Base-by-base conservation (phyloP, 805 yeast genomes). In the Ogataea dorogensis region DNA sequence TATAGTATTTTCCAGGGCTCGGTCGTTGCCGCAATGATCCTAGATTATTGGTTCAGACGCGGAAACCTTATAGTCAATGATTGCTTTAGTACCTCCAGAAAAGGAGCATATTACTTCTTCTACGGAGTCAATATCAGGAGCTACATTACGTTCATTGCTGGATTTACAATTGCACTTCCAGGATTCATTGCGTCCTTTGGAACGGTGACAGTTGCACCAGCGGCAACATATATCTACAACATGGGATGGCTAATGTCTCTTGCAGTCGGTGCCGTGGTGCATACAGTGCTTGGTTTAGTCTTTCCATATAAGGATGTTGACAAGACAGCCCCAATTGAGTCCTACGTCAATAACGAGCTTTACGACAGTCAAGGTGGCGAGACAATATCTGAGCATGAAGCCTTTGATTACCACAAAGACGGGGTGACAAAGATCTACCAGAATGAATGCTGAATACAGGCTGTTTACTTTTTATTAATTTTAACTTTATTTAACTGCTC, bases 1-100 rank as follows among this genome's bases (percentile, higher is more conserved):
- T 48, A 46, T 28, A 40, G 50, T 5, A 47, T 48, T 12, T 48
- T 46, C 29, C 49, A 46, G 19, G 52, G 47, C 14, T 50, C 52
- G 14, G 32, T 48, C 10, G 24, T 46, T 2, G 50, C 49, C n/a
- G 33, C 37, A 22, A 11, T 48, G 25, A 25, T 48, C n/a, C 41
- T 48, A 8, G 50, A 48, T 19, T 48, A 43, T 20, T 48, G 36
- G 32, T 35, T 46, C 27, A 36, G 47, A 14, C 41, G 46, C 19
- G 52, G 49, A 17, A 46, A 46, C 23, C 13, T 43, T 16, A 47
- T 42, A 18, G 27, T 49, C 12, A 45, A 45, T 10, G 44, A 49
- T 4, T 25, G 47, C 10, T 49, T 41, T 27, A 40, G 47, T 9
- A 28, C 21, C 11, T 34, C 30, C 18, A 33, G 35, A 10, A 24